Conservation (phyloP, 176 grass and related monocot species). For the Carex cristatella region DNA sequence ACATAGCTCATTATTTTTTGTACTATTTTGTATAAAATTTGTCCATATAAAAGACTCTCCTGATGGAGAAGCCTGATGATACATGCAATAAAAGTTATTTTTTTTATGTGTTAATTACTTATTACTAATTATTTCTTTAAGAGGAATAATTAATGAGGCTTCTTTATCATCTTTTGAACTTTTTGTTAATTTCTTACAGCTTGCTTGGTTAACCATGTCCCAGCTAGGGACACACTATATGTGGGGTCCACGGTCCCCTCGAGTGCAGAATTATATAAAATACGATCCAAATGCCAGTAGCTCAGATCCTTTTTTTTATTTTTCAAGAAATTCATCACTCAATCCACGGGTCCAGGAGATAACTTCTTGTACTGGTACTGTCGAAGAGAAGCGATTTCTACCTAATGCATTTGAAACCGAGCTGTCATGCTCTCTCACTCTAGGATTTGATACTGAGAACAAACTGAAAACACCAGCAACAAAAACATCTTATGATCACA, state of each 20-base stretch:
- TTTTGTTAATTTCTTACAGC: conserved; percentile 4
- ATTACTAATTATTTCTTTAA: not conserved
- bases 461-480: not conserved
- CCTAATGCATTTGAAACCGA: conserved; percentile 34
- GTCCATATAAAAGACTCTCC: too few species aligned
- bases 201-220: not conserved
- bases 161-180: not conserved
- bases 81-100: not conserved
- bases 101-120: not conserved
- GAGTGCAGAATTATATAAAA: conserved; percentile 17
- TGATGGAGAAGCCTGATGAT: too few species aligned
- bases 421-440: conserved; percentile 58
- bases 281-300: not conserved
- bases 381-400: conserved; percentile 5
- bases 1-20: too few species aligned
- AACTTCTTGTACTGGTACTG: conserved; percentile 16
- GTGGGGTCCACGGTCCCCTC: conserved; percentile 45
- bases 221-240: conserved; percentile 33
- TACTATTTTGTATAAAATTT: too few species aligned
- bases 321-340: conserved; percentile 52
- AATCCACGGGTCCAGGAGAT: conserved; percentile 39
- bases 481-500: not conserved
- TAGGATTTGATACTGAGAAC: conserved; percentile 47
- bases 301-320: not conserved
- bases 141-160: not conserved